Conservation (phyloP, 2,329 filamentous ascomycete species). For the Botrytis fragariae region DNA sequence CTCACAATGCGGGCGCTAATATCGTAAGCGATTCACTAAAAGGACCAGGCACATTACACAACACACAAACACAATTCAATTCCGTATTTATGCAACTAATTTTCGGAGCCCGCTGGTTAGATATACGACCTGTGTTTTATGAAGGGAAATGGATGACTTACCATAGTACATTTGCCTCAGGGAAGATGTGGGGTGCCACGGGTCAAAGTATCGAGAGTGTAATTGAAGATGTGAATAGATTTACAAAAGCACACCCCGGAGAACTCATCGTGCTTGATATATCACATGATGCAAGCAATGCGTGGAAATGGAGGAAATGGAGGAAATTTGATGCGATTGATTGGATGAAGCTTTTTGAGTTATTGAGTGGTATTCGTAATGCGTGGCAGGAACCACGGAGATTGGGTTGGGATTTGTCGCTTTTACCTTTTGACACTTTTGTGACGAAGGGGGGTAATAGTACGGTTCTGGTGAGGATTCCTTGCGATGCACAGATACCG, state of each 20-base stretch:
- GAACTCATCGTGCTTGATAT: conserved; percentile 33
- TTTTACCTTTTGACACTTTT: conserved; percentile 26
- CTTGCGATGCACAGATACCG: conserved; percentile 20
- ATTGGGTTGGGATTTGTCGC: conserved; percentile 25
- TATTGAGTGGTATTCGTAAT: conserved; percentile 25
- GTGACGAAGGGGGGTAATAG: conserved; percentile 29
- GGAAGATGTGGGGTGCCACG: conserved; percentile 15
- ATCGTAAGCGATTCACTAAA: conserved; percentile 19
- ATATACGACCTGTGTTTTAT: conserved; percentile 27
- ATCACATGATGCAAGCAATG: conserved; percentile 26
- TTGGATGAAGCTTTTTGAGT: conserved; percentile 27
- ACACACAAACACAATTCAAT: conserved; percentile 27
- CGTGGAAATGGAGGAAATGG: neutral
- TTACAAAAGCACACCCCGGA: conserved; percentile 27
- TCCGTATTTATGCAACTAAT: conserved; percentile 27
- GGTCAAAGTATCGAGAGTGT: conserved; percentile 26
- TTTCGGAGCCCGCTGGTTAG: conserved; percentile 27
- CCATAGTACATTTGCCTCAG: conserved; percentile 16
- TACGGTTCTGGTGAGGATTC: conserved; percentile 27
- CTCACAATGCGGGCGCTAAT: conserved; percentile 29
- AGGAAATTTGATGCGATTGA: neutral
- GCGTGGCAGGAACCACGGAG: conserved; percentile 23
- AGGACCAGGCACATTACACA: conserved; percentile 25
- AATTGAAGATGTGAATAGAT: conserved; percentile 29
- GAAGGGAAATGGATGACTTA: conserved; percentile 24